A percentile compares a stretch with the other conserved stretches of the same genome.
phyloP scores from a whole-genome alignment of 768 basidiomycete genomes.

The Kwoniella shandongensis region DNA sequence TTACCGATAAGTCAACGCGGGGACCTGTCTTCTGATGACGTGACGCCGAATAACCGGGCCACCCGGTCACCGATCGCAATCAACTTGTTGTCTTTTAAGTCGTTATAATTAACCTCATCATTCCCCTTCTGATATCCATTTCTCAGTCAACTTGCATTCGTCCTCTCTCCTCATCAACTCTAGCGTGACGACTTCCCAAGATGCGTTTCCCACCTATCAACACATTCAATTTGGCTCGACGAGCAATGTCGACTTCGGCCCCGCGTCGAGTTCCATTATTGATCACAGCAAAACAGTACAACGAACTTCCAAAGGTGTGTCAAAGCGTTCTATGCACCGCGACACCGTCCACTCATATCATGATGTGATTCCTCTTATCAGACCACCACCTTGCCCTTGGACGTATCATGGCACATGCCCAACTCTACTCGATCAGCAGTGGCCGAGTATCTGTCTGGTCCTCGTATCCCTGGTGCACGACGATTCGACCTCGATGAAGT shows the following conservation, averaged over 20 bases:
- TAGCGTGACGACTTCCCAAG: too few relatives aligned
- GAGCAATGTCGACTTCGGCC: constrained; percentile 10
- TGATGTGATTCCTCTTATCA: neutral
- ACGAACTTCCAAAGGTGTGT: constrained; percentile 46
- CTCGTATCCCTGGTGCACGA: constrained; percentile 68
- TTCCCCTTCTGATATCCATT: too few relatives aligned
- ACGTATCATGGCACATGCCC: constrained; percentile 94
- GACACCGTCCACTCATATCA: constrained; percentile 7
- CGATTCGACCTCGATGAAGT: constrained; percentile 81
- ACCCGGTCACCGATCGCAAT: too few relatives aligned
- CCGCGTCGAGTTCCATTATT: constrained; percentile 47
- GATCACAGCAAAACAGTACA: constrained; percentile 51
- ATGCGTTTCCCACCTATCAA: constrained; percentile 15
- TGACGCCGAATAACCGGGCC: too few relatives aligned
- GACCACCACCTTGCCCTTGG: constrained; percentile 58
- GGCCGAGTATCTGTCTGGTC: constrained; percentile 66
- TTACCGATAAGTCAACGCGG: too few relatives aligned
- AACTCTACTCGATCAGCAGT: constrained; percentile 68
- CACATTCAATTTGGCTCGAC: constrained; percentile 5
- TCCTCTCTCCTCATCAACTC: too few relatives aligned
- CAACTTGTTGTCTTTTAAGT: too few relatives aligned
- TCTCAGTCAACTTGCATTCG: too few relatives aligned
- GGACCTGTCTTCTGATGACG: too few relatives aligned
- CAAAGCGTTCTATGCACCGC: neutral
- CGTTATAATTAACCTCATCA: too few relatives aligned